Evolutionary conservation across 164 flowering plant species (phyloP), one percentile per base, ranked within the genome.

Genomic region (Macadamia integrifolia): DNA sequence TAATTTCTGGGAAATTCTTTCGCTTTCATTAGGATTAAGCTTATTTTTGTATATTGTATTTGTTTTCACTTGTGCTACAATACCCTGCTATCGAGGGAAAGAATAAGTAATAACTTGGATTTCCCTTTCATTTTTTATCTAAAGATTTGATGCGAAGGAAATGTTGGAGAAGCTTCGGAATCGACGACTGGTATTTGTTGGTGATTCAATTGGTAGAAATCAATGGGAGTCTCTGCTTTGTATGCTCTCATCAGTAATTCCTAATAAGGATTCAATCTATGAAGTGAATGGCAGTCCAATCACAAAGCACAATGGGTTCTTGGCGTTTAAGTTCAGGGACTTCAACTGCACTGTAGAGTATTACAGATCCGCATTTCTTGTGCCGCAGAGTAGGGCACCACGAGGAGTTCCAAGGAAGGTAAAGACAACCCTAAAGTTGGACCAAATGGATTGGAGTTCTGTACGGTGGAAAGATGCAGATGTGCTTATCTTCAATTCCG

Each of bases 171-270:
- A 81, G 68, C 70, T 95, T 50, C 70, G 92, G 50, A 84, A 88
- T 81, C 82, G 79, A 58, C 78, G 98, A 52, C 53, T 92, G 28
- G 96, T 86, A 3, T 95, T 95, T 67, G 93, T 83, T 12, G 99
- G 99, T 0, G 99, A 95, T 76, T 95, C 99, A 15, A 95, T 95
- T 61, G 99, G 99, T 67, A 83, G 99, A 83, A 95, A 95, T 75
- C 99, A 95, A 68, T 95, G 98, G 99, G 99, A 95, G 69, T 95
- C 99, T 10, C 84, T 92, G 17, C 87, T 95, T 2, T 95, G 99
- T 77, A 84, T 95, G 98, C 93, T 95, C 6, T 85, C 99, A 35
- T 84, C 92, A 62, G 96, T 74, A 29, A 73, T 88, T 60, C 59
- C 83, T 3, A 69, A 88, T 65, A 85, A 87, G 78, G 74, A 73